phyloP scores from a whole-genome alignment of 2,329 filamentous ascomycete species.

The Pestalotiopsis sp. region DNA sequence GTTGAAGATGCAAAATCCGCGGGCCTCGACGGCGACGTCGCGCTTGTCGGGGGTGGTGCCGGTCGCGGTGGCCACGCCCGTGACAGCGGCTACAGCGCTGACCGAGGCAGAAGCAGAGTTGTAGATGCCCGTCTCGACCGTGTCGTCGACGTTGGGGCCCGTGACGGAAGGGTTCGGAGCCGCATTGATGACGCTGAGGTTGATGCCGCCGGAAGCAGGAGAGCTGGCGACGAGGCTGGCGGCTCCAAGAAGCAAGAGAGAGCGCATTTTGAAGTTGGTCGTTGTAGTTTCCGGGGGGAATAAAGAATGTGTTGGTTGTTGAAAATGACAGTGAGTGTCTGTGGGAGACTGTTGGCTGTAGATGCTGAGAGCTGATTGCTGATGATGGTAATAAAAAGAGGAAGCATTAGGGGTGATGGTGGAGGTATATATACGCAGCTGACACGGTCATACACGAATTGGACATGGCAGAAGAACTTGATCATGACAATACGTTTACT shows the following conservation, averaged over 20 bases:
- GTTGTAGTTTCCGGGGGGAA: background rate
- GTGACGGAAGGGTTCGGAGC: slow-evolving; percentile 10
- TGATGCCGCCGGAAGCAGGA: slow-evolving; percentile 10
- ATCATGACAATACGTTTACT: background rate
- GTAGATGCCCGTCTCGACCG: slow-evolving; percentile 10
- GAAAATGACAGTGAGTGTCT: background rate
- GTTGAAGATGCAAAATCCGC: slow-evolving; percentile 9
- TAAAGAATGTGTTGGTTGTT: background rate
- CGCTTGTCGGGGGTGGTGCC: slow-evolving; percentile 5
- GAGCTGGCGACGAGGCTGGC: slow-evolving; percentile 14
- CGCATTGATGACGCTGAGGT: slow-evolving; percentile 13
- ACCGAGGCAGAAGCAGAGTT: slow-evolving; percentile 8
- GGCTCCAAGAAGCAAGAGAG: slow-evolving; percentile 13
- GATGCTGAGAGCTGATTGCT: slow-evolving; percentile 1
- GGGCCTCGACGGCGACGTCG: background rate
- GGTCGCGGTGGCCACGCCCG: slow-evolving; percentile 8
- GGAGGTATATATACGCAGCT: background rate
- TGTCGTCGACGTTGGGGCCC: slow-evolving; percentile 1
- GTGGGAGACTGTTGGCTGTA: background rate
- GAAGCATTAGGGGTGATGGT: background rate
- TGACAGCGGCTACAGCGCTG: slow-evolving; percentile 12
- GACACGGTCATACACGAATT: background rate
- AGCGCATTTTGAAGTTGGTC: slow-evolving; percentile 7
- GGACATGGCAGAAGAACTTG: background rate
- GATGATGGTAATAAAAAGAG: background rate